A percentile compares a stretch with the other conserved stretches of the same genome.
These are phyloP conservation scores for Breviolum minutum DNA, from an alignment of 73 alveolate genomes.

Conservation along the genomic window DNA sequence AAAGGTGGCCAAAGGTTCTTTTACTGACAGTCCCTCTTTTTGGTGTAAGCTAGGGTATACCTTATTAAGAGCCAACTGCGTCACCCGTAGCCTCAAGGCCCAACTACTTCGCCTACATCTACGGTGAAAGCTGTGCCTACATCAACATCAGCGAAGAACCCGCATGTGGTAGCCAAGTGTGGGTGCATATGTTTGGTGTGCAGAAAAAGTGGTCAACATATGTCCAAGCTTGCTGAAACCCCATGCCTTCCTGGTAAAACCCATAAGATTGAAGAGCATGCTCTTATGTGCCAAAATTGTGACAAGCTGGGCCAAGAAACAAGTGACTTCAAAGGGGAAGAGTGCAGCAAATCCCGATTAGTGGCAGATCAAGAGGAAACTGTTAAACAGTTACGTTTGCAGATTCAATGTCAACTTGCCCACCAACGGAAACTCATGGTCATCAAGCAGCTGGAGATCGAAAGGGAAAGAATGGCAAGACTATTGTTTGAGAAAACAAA, in stretches of 20 bases:
- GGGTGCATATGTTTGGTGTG: background rate
- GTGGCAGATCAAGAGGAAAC: too few species aligned
- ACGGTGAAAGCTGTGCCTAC: background rate
- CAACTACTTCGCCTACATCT: background rate
- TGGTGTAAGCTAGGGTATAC: too few species aligned
- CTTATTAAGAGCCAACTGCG: too few species aligned
- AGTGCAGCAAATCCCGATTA: too few species aligned
- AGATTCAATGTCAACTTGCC: too few species aligned
- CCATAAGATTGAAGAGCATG: background rate
- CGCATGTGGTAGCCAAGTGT: background rate
- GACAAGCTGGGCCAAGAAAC: background rate
- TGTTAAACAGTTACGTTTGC: too few species aligned
- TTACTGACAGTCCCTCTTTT: too few species aligned
- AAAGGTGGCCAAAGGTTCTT: too few species aligned
- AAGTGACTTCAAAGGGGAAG: background rate
- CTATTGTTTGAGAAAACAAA: too few species aligned
- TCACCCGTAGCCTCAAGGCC: background rate
- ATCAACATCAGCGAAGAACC: background rate
- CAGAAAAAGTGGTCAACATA: background rate
- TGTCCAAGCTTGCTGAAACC: background rate
- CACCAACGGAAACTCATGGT: too few species aligned
- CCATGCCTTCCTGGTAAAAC: background rate
- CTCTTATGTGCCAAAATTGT: background rate
- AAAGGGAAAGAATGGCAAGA: too few species aligned
- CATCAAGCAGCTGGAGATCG: too few species aligned